phyloP scores from a whole-genome alignment of 495 filamentous ascomycete species.

The Penicillium cosmopolitanum region DNA sequence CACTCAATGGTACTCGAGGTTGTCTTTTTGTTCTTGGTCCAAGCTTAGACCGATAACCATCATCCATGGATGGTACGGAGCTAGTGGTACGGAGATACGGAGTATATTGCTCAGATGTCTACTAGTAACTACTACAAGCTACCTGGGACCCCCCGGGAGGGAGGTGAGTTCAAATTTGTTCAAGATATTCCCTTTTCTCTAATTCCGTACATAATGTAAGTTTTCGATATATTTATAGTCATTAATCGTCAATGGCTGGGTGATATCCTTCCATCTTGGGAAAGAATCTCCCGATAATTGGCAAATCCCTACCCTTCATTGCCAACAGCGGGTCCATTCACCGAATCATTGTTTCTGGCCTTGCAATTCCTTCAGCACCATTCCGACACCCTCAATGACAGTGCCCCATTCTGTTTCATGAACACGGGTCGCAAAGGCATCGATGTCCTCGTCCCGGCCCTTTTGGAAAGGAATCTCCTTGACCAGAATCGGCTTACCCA shows the following conservation, averaged over 20 bases:
- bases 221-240: slow-evolving; percentile 16
- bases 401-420: slow-evolving; percentile 71
- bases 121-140: too few relatives aligned
- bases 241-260: slow-evolving; percentile 32
- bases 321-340: slow-evolving; percentile 1
- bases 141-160: too few relatives aligned
- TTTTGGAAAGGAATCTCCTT: slow-evolving; percentile 70
- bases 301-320: slow-evolving; percentile 2
- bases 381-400: slow-evolving; percentile 68
- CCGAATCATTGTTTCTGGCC: slow-evolving; percentile 31
- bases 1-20: too few relatives aligned
- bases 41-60: background rate
- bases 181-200: background rate
- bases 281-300: background rate
- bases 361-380: slow-evolving; percentile 54
- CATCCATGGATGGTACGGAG: background rate
- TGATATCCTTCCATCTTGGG: slow-evolving; percentile 7
- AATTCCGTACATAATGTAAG: background rate
- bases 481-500: slow-evolving; percentile 74
- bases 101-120: too few relatives aligned
- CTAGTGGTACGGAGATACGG: too few relatives aligned
- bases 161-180: background rate
- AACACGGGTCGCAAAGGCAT: slow-evolving; percentile 69
- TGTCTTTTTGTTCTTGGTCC: background rate
- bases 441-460: slow-evolving; percentile 62